Evolutionary conservation across 106 monocot species (phyloP).

Genomic region (Dactylorhiza incarnata): DNA sequence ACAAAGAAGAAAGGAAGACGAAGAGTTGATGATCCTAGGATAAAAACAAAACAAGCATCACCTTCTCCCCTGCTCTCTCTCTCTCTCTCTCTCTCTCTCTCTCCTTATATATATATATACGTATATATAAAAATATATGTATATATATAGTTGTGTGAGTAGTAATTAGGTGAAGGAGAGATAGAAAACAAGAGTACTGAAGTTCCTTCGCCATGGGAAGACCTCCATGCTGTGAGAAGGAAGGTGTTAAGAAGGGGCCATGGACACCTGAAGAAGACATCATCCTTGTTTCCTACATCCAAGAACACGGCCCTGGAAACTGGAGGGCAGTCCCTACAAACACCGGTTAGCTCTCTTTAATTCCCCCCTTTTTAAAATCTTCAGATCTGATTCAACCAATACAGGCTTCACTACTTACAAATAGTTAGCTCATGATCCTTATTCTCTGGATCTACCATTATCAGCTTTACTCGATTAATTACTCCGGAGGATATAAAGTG

Average conservation of each 20-base stretch:
- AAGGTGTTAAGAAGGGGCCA: constrained; percentile 46
- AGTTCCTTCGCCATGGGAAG: constrained; percentile 37
- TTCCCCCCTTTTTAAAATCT: too few relatives aligned
- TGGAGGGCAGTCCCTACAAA: constrained; percentile 42
- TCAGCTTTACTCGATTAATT: too few relatives aligned
- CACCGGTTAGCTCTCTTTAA: constrained; percentile 19
- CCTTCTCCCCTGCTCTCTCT: too few relatives aligned
- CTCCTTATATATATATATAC: background rate
- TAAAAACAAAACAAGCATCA: background rate
- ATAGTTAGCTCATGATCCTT: background rate
- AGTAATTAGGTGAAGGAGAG: background rate
- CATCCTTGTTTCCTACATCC: constrained; percentile 35
- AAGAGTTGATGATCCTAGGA: background rate
- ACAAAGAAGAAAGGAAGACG: background rate
- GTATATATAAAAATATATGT: too few relatives aligned
- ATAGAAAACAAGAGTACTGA: background rate
- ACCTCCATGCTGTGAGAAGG: constrained; percentile 35
- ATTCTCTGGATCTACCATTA: background rate
- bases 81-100: too few relatives aligned
- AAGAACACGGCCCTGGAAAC: constrained; percentile 40
- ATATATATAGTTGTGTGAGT: background rate
- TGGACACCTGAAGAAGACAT: constrained; percentile 57
- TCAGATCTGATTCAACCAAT: background rate
- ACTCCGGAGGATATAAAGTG: too few relatives aligned
- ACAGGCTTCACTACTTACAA: background rate